Base-by-base conservation (phyloP, 345 rosid genomes). In the Arabidopsis thaliana region DNA sequence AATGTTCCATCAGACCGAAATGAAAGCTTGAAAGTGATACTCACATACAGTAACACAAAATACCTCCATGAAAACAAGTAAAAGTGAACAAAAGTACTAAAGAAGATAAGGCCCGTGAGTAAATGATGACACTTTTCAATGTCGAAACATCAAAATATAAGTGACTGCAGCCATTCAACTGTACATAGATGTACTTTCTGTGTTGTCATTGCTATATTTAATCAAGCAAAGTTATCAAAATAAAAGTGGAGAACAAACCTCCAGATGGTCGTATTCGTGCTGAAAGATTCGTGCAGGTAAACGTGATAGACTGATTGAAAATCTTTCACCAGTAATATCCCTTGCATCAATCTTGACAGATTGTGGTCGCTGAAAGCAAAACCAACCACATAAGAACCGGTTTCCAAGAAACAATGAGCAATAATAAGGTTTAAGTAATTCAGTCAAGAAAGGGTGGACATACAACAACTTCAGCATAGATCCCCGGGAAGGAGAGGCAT, bases 261-360 rank as follows among this genome's bases (percentile, higher is more conserved):
- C 85, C 51, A 95, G 77, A 83, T 95, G 98, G 73, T 95, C 99
- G 55, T 85, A 95, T 82, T 95, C 99, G 70, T 92, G 99, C 77
- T 92, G 99, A 79, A 95, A 95, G 77, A 92, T 85, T 58, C 99
- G 82, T 68, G 93, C 94, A 58, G 91, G 87, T 83, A 95, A 89
- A 77, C 82, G 97, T 0, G 97, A 85, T 69, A 92, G 83, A 76
- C 73, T 86, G 66, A 95, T 76, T 36, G 82, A 71, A 84, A 90
- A 95, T 73, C 61, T 92, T 25, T 83, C 84, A 65, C 98, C 99
- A 66, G 57, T 82, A 25, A 92, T 77, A 59, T 92, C 96, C 77
- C 52, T 85, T 46, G 99, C 97, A 86, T 92, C 99, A 86, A 95
- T 81, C 80, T 88, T 92, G 34, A 95, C 82, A 59, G 91, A 86